Evolutionary conservation across 1,139 yeast genomes (phyloP).

Genomic region (Scheffersomyces quercinus): DNA sequence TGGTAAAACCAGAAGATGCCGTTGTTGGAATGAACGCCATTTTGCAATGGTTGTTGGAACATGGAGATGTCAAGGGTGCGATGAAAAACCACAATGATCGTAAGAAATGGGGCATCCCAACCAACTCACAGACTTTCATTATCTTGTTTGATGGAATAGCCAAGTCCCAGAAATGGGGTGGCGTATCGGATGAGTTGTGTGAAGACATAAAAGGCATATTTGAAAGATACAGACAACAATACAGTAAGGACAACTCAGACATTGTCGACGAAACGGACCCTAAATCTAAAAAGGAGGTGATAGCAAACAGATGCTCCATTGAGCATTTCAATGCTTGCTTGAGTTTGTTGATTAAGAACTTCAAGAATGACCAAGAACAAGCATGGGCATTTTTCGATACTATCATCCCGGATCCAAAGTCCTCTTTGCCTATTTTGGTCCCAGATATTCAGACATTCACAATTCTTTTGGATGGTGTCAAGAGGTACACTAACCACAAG

Average conservation of each 20-base stretch:
- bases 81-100: slow-evolving; percentile 52
- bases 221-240: slow-evolving; percentile 13
- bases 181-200: slow-evolving; percentile 21
- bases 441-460: slow-evolving; percentile 44
- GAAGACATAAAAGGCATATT: slow-evolving; percentile 27
- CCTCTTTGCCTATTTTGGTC: slow-evolving; percentile 15
- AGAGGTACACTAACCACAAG: slow-evolving; percentile 20
- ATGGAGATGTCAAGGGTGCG: slow-evolving; percentile 44
- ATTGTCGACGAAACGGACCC: background rate
- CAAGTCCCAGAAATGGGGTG: slow-evolving; percentile 38
- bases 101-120: slow-evolving; percentile 59
- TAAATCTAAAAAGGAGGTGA: slow-evolving; percentile 1
- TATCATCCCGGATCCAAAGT: slow-evolving; percentile 20
- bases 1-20: slow-evolving; percentile 51
- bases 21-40: slow-evolving; percentile 63
- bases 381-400: slow-evolving; percentile 45
- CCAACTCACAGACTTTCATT: slow-evolving; percentile 55
- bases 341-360: slow-evolving; percentile 36
- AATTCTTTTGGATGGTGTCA: slow-evolving; percentile 40
- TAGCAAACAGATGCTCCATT: slow-evolving; percentile 16
- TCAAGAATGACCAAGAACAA: slow-evolving; percentile 27
- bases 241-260: slow-evolving; percentile 1
- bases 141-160: slow-evolving; percentile 61
- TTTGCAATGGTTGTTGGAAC: slow-evolving; percentile 46
- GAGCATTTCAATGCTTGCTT: slow-evolving; percentile 43